Evolutionary conservation across 169 alveolate genomes (phyloP).

Genomic region (Eimeria acervulina): DNA sequence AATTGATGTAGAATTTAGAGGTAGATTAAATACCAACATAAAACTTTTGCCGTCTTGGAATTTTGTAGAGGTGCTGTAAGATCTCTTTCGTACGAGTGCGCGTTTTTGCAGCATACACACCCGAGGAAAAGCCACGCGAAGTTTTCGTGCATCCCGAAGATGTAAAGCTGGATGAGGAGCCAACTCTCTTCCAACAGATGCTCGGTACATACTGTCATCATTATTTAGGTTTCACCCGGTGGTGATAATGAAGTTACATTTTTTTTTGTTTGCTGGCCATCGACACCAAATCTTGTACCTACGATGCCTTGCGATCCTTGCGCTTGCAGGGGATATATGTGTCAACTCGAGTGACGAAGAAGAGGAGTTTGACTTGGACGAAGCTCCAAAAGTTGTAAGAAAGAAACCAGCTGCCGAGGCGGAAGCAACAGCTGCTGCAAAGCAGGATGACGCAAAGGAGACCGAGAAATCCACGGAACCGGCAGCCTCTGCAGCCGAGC

Average conservation of each 20-base stretch:
- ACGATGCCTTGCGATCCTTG: neutral
- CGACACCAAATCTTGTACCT: neutral
- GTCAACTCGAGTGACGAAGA: slow-evolving; percentile 81
- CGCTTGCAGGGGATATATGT: slow-evolving; percentile 70
- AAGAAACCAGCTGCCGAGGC: slow-evolving; percentile 63
- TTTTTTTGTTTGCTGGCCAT: neutral
- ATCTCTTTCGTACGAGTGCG: neutral
- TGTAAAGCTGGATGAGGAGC: slow-evolving; percentile 80
- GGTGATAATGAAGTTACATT: too few species aligned
- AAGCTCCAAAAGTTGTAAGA: slow-evolving; percentile 60
- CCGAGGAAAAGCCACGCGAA: slow-evolving; percentile 82
- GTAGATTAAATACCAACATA: slow-evolving; percentile 10
- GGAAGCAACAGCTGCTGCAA: slow-evolving; percentile 49
- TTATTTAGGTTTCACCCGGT: neutral
- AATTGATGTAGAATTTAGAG: slow-evolving; percentile 76
- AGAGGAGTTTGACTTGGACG: slow-evolving; percentile 77
- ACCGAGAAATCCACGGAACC: neutral
- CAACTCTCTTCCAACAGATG: slow-evolving; percentile 85
- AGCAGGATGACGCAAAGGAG: slow-evolving; percentile 11
- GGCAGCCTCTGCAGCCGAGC: slow-evolving; percentile 3
- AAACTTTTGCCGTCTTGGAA: neutral
- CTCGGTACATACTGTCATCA: slow-evolving; percentile 64
- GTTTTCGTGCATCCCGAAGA: slow-evolving; percentile 84
- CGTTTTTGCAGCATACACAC: slow-evolving; percentile 73
- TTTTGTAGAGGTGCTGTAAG: neutral